Evolutionary conservation across 768 basidiomycete species (phyloP).

Genomic region (Infundibulicybe gibba): DNA sequence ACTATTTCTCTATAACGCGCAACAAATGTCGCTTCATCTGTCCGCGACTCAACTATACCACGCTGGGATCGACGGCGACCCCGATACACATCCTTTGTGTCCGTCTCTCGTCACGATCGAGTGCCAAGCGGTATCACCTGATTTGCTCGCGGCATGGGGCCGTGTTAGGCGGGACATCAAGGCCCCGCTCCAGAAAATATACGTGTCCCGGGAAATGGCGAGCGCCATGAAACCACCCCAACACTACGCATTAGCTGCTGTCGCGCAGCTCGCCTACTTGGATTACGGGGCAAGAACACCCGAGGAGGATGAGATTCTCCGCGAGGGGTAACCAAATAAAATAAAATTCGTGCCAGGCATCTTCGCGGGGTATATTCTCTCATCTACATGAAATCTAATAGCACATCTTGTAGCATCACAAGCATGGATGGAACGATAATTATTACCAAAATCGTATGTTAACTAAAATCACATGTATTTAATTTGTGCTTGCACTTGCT

Average conservation of each 20-base stretch:
- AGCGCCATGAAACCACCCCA: slow-evolving; percentile 17
- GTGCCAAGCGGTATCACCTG: slow-evolving; percentile 31
- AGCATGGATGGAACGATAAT: too few species aligned
- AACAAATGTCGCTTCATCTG: background rate
- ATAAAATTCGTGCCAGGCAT: too few species aligned
- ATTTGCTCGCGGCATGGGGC: slow-evolving; percentile 30
- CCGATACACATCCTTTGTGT: slow-evolving; percentile 25
- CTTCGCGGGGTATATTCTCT: too few species aligned
- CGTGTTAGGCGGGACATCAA: slow-evolving; percentile 31
- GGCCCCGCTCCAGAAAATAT: slow-evolving; percentile 47
- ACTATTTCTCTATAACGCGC: slow-evolving; percentile 42
- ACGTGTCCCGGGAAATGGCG: slow-evolving; percentile 29
- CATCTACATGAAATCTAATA: too few species aligned
- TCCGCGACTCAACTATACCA: too few species aligned
- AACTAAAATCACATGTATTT: too few species aligned
- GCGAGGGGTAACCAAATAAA: too few species aligned
- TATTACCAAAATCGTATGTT: too few species aligned
- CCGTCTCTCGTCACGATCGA: slow-evolving; percentile 46
- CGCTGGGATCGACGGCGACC: background rate
- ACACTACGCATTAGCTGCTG: slow-evolving; percentile 21
- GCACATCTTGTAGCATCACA: too few species aligned
- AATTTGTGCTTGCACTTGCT: too few species aligned
- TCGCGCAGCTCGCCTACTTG: slow-evolving; percentile 24
- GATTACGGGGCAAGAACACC: slow-evolving; percentile 36
- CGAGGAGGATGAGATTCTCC: slow-evolving; percentile 38